Conservation (phyloP, 768 basidiomycete genomes). For the Tulasnella sp. region DNA sequence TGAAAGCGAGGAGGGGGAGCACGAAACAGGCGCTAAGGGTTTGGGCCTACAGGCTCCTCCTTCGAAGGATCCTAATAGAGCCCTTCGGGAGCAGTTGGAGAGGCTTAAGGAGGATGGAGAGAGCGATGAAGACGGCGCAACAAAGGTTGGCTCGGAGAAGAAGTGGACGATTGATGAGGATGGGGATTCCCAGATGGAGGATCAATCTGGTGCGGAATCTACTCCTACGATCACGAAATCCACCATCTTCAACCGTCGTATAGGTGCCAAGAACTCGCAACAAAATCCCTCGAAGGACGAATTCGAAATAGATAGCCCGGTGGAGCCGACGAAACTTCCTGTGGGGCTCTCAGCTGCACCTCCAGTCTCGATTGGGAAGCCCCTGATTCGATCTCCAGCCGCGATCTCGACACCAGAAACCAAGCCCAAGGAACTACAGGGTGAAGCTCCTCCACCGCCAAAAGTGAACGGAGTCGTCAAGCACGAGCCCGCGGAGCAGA, state of each 20-base stretch:
- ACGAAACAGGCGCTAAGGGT: conserved; percentile 38
- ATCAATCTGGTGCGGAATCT: conserved; percentile 24
- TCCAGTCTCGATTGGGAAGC: conserved; percentile 30
- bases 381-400: conserved; percentile 29
- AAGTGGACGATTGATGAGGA: conserved; percentile 27
- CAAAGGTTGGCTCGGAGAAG: conserved; percentile 13
- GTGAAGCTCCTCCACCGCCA: conserved; percentile 50
- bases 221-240: neutral
- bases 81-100: conserved; percentile 34
- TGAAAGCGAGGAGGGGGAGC: conserved; percentile 52
- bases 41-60: conserved; percentile 43
- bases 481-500: conserved; percentile 41
- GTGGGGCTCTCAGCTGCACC: conserved; percentile 30
- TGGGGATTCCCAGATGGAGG: conserved; percentile 29
- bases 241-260: conserved; percentile 19
- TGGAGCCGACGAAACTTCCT: conserved; percentile 32
- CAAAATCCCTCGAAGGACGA: conserved; percentile 35
- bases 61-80: conserved; percentile 52
- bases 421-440: conserved; percentile 36
- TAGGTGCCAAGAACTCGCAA: conserved; percentile 41
- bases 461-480: conserved; percentile 50
- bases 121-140: conserved; percentile 33
- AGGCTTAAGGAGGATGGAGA: conserved; percentile 35
- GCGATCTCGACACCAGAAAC: conserved; percentile 17
- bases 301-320: neutral